A percentile compares a stretch with the other conserved stretches of the same genome.
These are phyloP conservation scores for Rutstroemia sp. DNA, from an alignment of 2,329 filamentous ascomycete genomes.

Conservation along the genomic window DNA sequence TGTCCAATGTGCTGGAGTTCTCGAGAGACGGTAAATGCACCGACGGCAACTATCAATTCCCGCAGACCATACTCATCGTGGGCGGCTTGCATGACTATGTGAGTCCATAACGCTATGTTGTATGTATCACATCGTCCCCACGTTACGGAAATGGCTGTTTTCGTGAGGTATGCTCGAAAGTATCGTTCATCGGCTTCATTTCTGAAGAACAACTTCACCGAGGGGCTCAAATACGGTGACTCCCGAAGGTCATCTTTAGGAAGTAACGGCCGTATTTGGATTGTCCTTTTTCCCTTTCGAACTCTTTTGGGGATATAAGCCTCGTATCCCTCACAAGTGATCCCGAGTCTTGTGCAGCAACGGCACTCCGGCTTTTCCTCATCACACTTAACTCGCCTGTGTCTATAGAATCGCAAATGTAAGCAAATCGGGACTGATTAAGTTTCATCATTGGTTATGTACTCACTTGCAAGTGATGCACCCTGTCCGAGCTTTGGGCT, in stretches of 20 bases:
- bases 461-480: constrained; percentile 12
- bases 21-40: constrained; percentile 37
- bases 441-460: not conserved
- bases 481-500: constrained; percentile 6
- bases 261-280: too few species aligned
- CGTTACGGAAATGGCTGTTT: constrained; percentile 32
- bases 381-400: constrained; percentile 8
- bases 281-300: not conserved
- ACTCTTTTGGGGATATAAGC: not conserved
- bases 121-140: constrained; percentile 40
- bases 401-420: not conserved
- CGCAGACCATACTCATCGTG: constrained; percentile 51
- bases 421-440: not conserved
- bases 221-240: not conserved
- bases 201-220: not conserved
- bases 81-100: constrained; percentile 53
- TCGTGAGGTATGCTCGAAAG: constrained; percentile 4
- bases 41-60: constrained; percentile 57
- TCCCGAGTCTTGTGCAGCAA: constrained; percentile 1
- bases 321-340: constrained; percentile 5
- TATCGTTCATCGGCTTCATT: constrained; percentile 37
- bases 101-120: constrained; percentile 54
- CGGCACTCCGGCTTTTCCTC: constrained; percentile 5
- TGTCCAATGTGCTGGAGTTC: not conserved
- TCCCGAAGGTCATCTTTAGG: not conserved